Evolutionary conservation across 768 basidiomycete species (phyloP).

Genomic region (Cystofilobasidium macerans): DNA sequence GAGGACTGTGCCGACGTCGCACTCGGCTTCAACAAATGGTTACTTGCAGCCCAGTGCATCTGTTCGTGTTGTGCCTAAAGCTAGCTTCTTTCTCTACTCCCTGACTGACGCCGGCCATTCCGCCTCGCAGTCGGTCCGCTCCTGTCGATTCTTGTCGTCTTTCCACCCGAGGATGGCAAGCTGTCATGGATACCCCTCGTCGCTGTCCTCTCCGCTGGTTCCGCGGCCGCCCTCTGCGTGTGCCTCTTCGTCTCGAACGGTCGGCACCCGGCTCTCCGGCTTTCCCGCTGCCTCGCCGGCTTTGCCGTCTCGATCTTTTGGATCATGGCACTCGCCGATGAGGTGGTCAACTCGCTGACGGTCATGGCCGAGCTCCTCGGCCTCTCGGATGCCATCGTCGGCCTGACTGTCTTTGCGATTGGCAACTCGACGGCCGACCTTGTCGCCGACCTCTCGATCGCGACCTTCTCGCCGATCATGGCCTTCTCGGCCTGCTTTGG

Average conservation of each 20-base stretch:
- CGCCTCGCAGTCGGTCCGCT: conserved; percentile 8
- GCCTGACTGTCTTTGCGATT: conserved; percentile 85
- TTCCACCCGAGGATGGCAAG: neutral
- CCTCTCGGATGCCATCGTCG: conserved; percentile 91
- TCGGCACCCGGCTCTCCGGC: conserved; percentile 47
- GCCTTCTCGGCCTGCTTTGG: conserved; percentile 71
- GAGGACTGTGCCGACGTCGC: conserved; percentile 13
- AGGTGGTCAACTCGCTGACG: conserved; percentile 21
- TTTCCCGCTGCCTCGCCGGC: conserved; percentile 76
- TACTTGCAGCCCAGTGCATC: conserved; percentile 72
- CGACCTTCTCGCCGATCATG: conserved; percentile 86
- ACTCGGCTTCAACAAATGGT: conserved; percentile 48
- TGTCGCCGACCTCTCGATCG: conserved; percentile 92
- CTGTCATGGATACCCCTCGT: conserved; percentile 29
- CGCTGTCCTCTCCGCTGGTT: conserved; percentile 49
- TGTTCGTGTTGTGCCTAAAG: too few species aligned
- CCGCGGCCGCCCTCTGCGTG: conserved; percentile 49
- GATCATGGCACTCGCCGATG: conserved; percentile 71
- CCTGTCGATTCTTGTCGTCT: neutral
- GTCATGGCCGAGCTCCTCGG: conserved; percentile 86
- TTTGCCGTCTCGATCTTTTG: conserved; percentile 85
- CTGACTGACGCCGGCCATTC: conserved; percentile 21
- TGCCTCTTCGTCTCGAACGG: conserved; percentile 53
- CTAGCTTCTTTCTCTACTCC: neutral
- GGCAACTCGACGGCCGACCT: conserved; percentile 94